Percentiles rank a stretch among this genome's conserved stretches.
Evolutionary conservation across 805 yeast genomes (phyloP).

Genomic region (Starmerella apis): DNA sequence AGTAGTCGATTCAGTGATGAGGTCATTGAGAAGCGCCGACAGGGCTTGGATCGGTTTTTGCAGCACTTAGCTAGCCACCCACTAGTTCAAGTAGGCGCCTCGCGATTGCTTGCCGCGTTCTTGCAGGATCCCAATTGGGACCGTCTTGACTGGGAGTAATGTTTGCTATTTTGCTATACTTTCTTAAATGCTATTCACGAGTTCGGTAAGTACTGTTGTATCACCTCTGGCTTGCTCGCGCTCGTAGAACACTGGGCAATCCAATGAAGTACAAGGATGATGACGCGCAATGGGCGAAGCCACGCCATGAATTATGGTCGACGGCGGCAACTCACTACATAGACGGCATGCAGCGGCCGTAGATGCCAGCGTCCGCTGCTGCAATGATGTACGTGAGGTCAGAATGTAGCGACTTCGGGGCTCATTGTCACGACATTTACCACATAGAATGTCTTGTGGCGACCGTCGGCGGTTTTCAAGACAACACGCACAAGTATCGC

Average conservation of each 20-base stretch:
- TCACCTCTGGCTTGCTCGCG: conserved; percentile 15
- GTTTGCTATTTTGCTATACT: too few species aligned
- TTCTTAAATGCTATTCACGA: background rate
- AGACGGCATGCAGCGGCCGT: conserved; percentile 13
- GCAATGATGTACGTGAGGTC: conserved; percentile 6
- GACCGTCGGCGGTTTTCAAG: conserved; percentile 9
- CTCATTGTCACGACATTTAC: conserved; percentile 7
- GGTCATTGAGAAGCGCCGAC: conserved; percentile 70
- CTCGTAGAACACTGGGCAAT: conserved; percentile 23
- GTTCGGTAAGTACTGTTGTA: background rate
- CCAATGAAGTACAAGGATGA: conserved; percentile 21
- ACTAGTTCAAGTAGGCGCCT: conserved; percentile 67
- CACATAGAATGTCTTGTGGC: conserved; percentile 8
- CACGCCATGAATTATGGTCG: background rate
- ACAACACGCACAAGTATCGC: conserved; percentile 19
- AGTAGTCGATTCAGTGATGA: conserved; percentile 70
- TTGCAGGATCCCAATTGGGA: conserved; percentile 83
- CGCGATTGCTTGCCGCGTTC: conserved; percentile 65
- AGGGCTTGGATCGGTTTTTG: conserved; percentile 73
- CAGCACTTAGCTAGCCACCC: conserved; percentile 85
- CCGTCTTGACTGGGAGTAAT: conserved; percentile 26
- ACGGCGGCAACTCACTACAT: conserved; percentile 17
- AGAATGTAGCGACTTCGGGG: conserved; percentile 18
- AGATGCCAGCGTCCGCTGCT: conserved; percentile 9
- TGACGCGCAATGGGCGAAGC: background rate